These are phyloP conservation scores for Candida ipomoeae DNA, from an alignment of 805 yeast genomes.

Conservation along the genomic window DNA sequence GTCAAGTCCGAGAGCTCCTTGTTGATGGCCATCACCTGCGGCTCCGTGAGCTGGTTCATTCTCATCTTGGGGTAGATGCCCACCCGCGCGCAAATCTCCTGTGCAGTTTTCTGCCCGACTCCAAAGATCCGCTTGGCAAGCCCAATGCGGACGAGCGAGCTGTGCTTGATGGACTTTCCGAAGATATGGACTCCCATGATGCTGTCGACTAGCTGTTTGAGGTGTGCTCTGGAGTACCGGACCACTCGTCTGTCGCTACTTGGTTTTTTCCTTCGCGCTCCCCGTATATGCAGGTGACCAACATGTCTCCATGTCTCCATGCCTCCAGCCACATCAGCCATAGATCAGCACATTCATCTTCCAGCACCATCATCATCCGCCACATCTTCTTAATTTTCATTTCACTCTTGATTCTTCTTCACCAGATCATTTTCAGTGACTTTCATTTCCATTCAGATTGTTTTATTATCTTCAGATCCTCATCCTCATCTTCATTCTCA, in stretches of 20 bases:
- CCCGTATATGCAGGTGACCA: neutral
- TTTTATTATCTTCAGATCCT: no score
- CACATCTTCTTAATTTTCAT: no score
- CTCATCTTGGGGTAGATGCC: constrained; percentile 93
- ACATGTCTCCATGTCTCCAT: no score
- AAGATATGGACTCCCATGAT: constrained; percentile 42
- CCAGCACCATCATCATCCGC: no score
- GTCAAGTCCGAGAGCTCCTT: constrained; percentile 81
- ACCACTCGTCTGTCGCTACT: no score
- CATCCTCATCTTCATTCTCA: no score
- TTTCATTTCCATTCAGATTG: no score
- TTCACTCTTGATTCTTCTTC: no score
- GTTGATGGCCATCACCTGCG: constrained; percentile 78
- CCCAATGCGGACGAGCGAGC: constrained; percentile 48
- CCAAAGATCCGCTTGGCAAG: constrained; percentile 83
- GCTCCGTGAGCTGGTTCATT: constrained; percentile 87
- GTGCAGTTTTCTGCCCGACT: constrained; percentile 71
- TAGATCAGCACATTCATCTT: no score
- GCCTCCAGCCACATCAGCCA: no score
- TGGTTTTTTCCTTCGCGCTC: constrained; percentile 2
- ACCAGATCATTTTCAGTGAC: no score
- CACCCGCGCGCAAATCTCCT: constrained; percentile 73
- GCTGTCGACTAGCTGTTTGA: neutral
- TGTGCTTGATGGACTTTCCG: constrained; percentile 43
- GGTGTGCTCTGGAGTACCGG: no score